A percentile compares a stretch with the other conserved stretches of the same genome.
phyloP scores from a whole-genome alignment of 805 yeast genomes.

The Yarrowia porcina region DNA sequence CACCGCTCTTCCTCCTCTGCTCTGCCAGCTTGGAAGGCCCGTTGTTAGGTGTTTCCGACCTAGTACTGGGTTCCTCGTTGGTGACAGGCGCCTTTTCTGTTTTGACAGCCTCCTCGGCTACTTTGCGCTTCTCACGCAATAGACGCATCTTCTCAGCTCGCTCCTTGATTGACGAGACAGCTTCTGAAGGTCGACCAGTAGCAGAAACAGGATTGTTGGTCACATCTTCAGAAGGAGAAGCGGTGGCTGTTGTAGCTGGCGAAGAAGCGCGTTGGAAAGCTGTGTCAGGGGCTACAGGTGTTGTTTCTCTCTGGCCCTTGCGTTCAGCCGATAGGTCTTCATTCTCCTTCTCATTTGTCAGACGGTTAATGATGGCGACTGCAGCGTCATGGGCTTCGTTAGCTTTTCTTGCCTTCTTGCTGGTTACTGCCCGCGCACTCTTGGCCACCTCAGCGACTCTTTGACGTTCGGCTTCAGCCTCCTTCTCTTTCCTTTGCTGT shows the following conservation, averaged over 20 bases:
- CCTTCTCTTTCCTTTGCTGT: neutral
- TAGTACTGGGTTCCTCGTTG: conserved; percentile 30
- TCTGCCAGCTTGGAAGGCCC: neutral
- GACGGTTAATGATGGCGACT: neutral
- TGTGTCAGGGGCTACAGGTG: neutral
- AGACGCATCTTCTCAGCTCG: neutral
- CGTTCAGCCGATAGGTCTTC: too few relatives aligned
- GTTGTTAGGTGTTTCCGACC: neutral
- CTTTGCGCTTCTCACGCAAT: neutral
- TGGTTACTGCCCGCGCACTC: neutral
- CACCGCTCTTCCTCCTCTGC: neutral
- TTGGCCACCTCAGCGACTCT: neutral
- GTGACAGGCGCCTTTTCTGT: conserved; percentile 28
- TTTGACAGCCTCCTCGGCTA: conserved; percentile 18
- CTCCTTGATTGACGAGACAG: neutral
- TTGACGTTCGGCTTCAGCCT: neutral
- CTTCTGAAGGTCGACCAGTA: neutral
- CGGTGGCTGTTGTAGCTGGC: neutral
- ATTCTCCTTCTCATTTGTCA: neutral
- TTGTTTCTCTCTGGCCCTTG: neutral
- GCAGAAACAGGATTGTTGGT: neutral
- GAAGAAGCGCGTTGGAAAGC: neutral
- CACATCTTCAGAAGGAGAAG: neutral
- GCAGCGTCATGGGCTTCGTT: neutral
- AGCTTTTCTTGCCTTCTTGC: neutral